Base-by-base conservation (phyloP, 768 basidiomycete genomes). In the Agaricus sinodeliciosus region DNA sequence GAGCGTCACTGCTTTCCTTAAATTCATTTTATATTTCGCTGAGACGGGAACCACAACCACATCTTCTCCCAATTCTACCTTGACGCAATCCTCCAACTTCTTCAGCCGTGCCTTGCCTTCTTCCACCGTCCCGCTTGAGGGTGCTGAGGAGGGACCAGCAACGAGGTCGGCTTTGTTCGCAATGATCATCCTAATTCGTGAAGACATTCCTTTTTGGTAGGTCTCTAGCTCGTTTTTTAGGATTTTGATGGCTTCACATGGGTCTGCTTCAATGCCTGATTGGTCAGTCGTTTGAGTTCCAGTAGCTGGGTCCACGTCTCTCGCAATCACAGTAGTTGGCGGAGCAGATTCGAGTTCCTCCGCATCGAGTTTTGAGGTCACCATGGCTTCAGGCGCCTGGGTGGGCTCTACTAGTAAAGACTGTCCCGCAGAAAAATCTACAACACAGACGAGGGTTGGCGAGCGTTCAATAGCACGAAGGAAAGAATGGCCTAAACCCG, bases 111-210 rank as follows among this genome's bases (percentile, higher is more conserved):
- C 70, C 57, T 73, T 75, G 4, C 84, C 85, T 36, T 71, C 73
- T 35, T 69, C 67, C 6, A 86, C 75, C 5, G 75, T 74, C 13
- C 63, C 67, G n/a, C 68, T 65, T 26, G 76, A 73, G 9, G 70
- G 3, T n/a, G 51, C 27, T 46, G 43, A 35, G 15, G 36, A 16
- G 28, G 45, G 28, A 0, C 68, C 74, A 1, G 73, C 87, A 2
- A 95, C 77, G 28, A 90, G 65, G 69, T 99, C 96, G 0, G 93
- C 96, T 67, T 99, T 99, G 74, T 97, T 99, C 25, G 91, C 89
- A 15, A 98, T 73, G 37, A 99, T 89, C 63, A 96, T 75, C 22
- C 85, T 76, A 18, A 83, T 87, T 62, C 87, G 82, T 16, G 67
- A 62, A 62, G 86, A 87, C 78, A 97, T 81, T 12, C 87, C 91